Evolutionary conservation across 1,284 basidiomycete genomes (phyloP), one percentile per base, ranked within the genome.

Genomic region (Cystobasidiaceae sp.): DNA sequence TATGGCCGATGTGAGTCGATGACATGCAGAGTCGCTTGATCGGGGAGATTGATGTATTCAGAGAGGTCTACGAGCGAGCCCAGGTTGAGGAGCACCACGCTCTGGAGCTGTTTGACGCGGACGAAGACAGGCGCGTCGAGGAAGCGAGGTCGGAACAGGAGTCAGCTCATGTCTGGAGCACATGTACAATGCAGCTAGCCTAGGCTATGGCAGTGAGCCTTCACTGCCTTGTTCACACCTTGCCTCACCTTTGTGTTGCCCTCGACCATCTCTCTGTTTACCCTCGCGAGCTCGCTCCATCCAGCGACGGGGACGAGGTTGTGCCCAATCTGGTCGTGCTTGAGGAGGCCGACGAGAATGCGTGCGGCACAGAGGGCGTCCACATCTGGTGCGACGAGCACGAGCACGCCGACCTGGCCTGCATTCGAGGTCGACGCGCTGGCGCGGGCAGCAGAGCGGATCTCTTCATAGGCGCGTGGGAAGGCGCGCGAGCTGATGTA

Each of bases 1-100:
- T 90, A 87, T 4, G 96, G 96, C 39, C 96, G 83, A 57, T 88
- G 86, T 6, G 93, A 90, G 77, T 99, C 96, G 77, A 99, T 89
- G 72, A 98, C 85, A 79, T 99, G 96, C 30, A 93, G 79, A 73
- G 73, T 70, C 34, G 61, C 70, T 46, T 58, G 63, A 34, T 50
- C 52, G 19, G 68, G 75, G 0, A 78, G 71, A 0, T 75, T 72
- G 66, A 82, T 80, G 69, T 78, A 79, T n/a, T 76, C 71, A 0
- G 89, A 84, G 6, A 98, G 81, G 69, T 94, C 89, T 34, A 93
- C 82, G 55, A 94, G 85, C 1, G 87, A 86, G 44, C 96, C 96
- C 77, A 99, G 88, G 71, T 97, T 97, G 52, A 99, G 78, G 46
- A 98, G 82, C 56, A 99, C 85, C 51, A 99, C 82, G 0, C 91